These are phyloP conservation scores for Kregervanrija fluxuum DNA, from an alignment of 805 yeast species.

Conservation along the genomic window DNA sequence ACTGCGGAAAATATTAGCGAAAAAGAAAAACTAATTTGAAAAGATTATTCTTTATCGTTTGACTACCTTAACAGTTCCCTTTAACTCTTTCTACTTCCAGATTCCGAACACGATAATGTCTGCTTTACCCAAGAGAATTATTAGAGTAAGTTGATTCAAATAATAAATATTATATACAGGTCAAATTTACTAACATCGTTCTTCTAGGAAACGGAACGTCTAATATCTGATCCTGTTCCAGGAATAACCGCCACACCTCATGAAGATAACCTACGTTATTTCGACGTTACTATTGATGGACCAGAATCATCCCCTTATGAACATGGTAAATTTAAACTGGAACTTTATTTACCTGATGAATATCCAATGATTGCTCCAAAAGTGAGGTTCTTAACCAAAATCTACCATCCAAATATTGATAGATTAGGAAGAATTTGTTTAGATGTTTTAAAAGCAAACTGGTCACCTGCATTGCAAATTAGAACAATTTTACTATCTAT, in stretches of 20 bases:
- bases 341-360: conserved; percentile 88
- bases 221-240: conserved; percentile 91
- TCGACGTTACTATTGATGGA: conserved; percentile 87
- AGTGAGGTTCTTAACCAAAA: conserved; percentile 86
- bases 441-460: conserved; percentile 88
- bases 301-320: conserved; percentile 91
- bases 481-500: conserved; percentile 85
- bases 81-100: background rate
- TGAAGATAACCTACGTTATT: conserved; percentile 89
- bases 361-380: conserved; percentile 98
- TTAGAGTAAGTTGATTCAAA: conserved; percentile 48
- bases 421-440: conserved; percentile 91
- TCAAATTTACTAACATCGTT: background rate
- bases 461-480: conserved; percentile 97
- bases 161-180: background rate
- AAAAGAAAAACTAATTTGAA: too few relatives aligned
- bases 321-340: conserved; percentile 68
- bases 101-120: conserved; percentile 34
- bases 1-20: too few relatives aligned
- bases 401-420: conserved; percentile 96
- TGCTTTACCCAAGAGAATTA: conserved; percentile 78
- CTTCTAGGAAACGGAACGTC: conserved; percentile 76
- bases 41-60: too few relatives aligned
- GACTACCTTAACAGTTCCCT: too few relatives aligned
- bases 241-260: conserved; percentile 92